Percentiles rank a stretch among this genome's conserved stretches.
These are phyloP conservation scores for Amanita phalloides DNA, from an alignment of 768 basidiomycete genomes.

Conservation along the genomic window DNA sequence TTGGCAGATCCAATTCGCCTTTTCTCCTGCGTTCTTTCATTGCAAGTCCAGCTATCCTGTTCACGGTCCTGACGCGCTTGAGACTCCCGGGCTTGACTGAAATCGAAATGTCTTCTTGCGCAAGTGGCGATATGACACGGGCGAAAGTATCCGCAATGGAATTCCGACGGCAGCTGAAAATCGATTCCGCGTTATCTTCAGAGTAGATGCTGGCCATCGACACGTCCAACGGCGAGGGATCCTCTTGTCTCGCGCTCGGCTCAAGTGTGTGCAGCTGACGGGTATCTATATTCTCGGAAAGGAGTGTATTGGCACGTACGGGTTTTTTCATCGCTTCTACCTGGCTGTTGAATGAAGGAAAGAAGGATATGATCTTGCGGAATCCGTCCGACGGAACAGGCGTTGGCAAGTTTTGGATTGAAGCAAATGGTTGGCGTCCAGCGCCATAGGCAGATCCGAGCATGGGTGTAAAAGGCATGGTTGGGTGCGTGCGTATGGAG, in stretches of 20 bases:
- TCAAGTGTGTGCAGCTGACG: not conserved
- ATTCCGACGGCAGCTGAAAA: not conserved
- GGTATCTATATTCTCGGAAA: not conserved
- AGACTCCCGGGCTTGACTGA: not conserved
- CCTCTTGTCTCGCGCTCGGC: not conserved
- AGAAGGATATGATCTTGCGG: not conserved
- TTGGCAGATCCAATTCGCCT: not conserved
- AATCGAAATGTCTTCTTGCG: not conserved
- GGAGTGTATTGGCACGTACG: not conserved
- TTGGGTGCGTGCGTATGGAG: not conserved
- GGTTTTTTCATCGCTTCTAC: not conserved
- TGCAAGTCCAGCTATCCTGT: not conserved
- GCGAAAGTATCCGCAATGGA: not conserved
- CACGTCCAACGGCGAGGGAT: not conserved
- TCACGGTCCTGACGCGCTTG: slow-evolving; percentile 1
- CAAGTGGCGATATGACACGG: not conserved
- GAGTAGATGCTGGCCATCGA: not conserved
- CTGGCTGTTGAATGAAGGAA: not conserved
- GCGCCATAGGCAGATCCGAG: not conserved
- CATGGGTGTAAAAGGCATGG: not conserved
- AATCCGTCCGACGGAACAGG: not conserved
- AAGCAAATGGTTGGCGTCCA: slow-evolving; percentile 2
- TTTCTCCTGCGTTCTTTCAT: slow-evolving; percentile 2
- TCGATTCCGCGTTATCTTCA: not conserved
- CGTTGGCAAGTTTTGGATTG: not conserved